Evolutionary conservation across 2,329 filamentous ascomycete species (phyloP), one percentile per base, ranked within the genome.

Genomic region (Atkinsonella hypoxylon): DNA sequence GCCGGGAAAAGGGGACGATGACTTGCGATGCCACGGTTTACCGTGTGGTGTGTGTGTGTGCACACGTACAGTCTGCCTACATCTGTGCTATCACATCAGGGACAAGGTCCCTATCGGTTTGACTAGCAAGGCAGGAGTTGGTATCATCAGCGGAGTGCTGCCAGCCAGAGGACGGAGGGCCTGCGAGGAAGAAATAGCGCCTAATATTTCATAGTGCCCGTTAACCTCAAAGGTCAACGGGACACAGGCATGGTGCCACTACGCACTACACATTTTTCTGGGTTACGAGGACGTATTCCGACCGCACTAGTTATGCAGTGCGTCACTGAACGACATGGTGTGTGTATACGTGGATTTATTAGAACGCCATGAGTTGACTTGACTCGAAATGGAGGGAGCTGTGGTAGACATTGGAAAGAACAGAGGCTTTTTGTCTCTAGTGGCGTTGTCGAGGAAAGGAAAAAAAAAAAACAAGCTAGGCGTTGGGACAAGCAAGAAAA

Each of bases 241-340:
- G 39, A 53, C 9, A 38, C 32, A 10, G 40, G 39, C 36, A 50
- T 36, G 51, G 45, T 18, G 44, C 48, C 44, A 50, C 45, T 47
- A 44, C 20, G 42, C 30, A 47, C 43, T 34, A 30, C 20, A 47
- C 22, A 30, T 52, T 12, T 42, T 36, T 18, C 11, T 12, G 17
- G 20, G 34, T 17, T 20, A 45, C 34, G n/a, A 22, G 22, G 10
- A 45, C 4, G 32, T 32, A 17, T 18, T 9, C 12, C 26, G 30
- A 41, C 22, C 26, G 39, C n/a, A 3, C 31, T n/a, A 34, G n/a
- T 22, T 45, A 20, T 15, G 26, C 13, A 30, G 15, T 31, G 34
- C 20, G 18, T 6, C 22, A 18, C n/a, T 42, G 13, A 18, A 48
- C 38, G 38, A 45, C 22, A 51, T 48, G 49, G 34, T 36, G 34